These are phyloP conservation scores for Phytophthora tentaculata DNA, from an alignment of 352 stramenopile genomes.

Conservation along the genomic window DNA sequence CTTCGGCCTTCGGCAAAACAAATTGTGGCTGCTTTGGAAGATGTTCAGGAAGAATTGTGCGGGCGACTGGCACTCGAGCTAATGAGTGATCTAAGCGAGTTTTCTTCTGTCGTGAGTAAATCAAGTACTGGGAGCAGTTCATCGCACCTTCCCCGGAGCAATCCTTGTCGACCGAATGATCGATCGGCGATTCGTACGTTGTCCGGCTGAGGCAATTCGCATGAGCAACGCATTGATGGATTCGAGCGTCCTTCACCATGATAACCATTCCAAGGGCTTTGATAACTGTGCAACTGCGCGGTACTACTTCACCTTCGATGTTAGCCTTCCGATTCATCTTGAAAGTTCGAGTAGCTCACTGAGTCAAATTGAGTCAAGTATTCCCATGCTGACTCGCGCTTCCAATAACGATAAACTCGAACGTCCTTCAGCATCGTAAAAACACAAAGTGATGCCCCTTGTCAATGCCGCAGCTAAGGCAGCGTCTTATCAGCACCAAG, in stretches of 20 bases:
- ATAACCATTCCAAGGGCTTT: conserved; percentile 50
- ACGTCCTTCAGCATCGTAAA: conserved; percentile 24
- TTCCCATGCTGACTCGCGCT: conserved; percentile 24
- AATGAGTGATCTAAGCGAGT: conserved; percentile 16
- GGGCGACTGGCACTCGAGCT: conserved; percentile 29
- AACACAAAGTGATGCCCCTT: conserved; percentile 21
- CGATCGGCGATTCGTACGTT: conserved; percentile 47
- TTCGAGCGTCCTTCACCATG: conserved; percentile 57
- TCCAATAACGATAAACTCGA: conserved; percentile 8
- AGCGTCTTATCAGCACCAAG: conserved; percentile 36
- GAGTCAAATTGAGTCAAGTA: conserved; percentile 18
- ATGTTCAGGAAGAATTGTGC: conserved; percentile 46
- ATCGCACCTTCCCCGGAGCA: conserved; percentile 22
- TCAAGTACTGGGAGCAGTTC: background rate
- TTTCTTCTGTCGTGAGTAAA: background rate
- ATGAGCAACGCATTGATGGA: conserved; percentile 75
- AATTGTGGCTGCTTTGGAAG: conserved; percentile 37
- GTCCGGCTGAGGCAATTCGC: conserved; percentile 45
- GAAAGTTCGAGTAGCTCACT: conserved; percentile 7
- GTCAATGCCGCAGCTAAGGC: conserved; percentile 59
- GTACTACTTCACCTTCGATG: conserved; percentile 52
- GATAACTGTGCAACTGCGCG: conserved; percentile 35
- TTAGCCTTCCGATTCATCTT: background rate
- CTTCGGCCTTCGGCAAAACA: conserved; percentile 39
- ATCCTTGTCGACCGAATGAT: conserved; percentile 36